These are phyloP conservation scores for Yamadazyma diddensiae DNA, from an alignment of 1,139 yeast species.

Conservation along the genomic window DNA sequence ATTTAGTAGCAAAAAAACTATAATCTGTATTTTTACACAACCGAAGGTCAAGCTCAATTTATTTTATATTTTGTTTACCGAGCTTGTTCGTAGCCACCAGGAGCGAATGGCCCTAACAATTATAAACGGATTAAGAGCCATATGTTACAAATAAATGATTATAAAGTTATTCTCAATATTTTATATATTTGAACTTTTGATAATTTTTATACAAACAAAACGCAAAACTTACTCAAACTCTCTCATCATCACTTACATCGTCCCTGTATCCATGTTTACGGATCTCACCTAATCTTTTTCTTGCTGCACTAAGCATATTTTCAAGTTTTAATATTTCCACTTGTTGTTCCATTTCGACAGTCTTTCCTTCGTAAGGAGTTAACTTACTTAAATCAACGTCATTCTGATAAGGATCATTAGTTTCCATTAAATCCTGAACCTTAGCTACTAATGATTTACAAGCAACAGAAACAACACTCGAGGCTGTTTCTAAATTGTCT, in stretches of 20 bases:
- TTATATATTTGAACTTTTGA: no score
- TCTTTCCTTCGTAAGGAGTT: conserved; percentile 79
- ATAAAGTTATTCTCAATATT: no score
- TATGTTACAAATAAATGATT: no score
- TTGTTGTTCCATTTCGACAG: conserved; percentile 91
- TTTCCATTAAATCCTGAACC: conserved; percentile 60
- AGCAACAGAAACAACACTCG: conserved; percentile 68
- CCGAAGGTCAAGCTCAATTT: no score
- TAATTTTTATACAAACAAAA: no score
- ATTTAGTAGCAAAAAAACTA: no score
- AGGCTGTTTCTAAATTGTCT: conserved; percentile 67
- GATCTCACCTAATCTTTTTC: conserved; percentile 83
- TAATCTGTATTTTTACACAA: no score
- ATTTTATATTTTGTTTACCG: no score
- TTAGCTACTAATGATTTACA: conserved; percentile 69
- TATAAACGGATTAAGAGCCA: no score
- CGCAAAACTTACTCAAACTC: no score
- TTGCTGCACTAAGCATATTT: conserved; percentile 65
- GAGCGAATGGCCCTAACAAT: no score
- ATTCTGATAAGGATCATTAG: conserved; percentile 31
- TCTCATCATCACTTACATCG: conserved; percentile 52
- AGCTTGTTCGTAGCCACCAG: no score
- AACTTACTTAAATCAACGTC: conserved; percentile 67
- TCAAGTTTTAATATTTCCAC: conserved; percentile 85
- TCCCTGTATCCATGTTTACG: conserved; percentile 71